Base-by-base conservation (phyloP, 768 basidiomycete genomes). In the Sistotremastrum suecicum region DNA sequence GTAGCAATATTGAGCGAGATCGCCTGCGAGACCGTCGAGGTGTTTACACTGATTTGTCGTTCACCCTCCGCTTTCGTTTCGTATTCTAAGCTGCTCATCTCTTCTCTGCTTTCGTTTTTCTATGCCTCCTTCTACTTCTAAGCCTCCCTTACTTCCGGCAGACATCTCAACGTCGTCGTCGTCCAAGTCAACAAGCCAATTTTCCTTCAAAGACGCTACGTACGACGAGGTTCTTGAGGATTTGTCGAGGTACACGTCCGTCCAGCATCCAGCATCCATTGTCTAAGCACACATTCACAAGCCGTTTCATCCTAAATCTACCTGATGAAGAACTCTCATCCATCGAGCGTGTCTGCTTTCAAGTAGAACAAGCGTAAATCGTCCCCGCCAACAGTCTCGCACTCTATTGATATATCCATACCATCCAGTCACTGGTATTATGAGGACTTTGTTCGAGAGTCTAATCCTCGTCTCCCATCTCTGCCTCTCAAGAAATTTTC, bases 281-380 rank as follows among this genome's bases (percentile, higher is more conserved):
- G 45, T 36, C 11, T 28, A 45, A 37, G 28, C 48, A 56, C 49
- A 56, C 48, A 36, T 44, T 44, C 12, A 51, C 46, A 52, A 94
- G 89, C 61, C 88, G 95, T 43, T 98, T 98, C 61, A 87, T 99
- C 54, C 73, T 98, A 53, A 98, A 98, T 63, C 77, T 99, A 49
- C 94, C 95, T 20, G 81, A 85, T 51, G 83, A 86, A 59, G 95
- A 99, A 66, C 76, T 94, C 46, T 75, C 77, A 42, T 89, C 85
- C 10, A 70, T 94, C 45, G 92, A 95, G 58, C 78, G 95, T 49
- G 79, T 98, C 55, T 97, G 89, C 66, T 99, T 98, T 66, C 94
- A 98, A 65, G 88, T 98, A 50, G 95, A 99, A 63, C 92, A 98
- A 73, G 95, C 94, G 89, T 98, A 60, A 56, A 90, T 71, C 34